phyloP scores from a whole-genome alignment of 768 basidiomycete genomes.

The Podaxis mareebaensis region DNA sequence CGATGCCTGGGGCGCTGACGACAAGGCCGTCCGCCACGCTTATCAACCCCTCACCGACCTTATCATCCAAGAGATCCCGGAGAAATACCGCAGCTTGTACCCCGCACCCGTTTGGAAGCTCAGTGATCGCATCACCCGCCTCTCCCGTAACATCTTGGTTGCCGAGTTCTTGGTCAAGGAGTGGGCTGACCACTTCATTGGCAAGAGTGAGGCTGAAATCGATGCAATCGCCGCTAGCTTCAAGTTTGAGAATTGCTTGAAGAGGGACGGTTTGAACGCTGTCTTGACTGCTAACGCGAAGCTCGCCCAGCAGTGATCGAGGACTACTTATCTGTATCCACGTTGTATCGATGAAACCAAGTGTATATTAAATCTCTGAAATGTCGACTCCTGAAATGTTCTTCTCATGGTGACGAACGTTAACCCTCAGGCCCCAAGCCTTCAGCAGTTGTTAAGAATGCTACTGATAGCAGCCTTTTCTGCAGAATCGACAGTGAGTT shows the following conservation, averaged over 20 bases:
- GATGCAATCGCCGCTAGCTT: slow-evolving; percentile 79
- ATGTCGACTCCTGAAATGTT: not conserved
- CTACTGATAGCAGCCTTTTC: slow-evolving; percentile 51
- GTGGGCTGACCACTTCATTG: slow-evolving; percentile 71
- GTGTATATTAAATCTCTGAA: not conserved
- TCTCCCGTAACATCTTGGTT: slow-evolving; percentile 68
- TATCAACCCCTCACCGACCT: slow-evolving; percentile 70
- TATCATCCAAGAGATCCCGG: slow-evolving; percentile 55
- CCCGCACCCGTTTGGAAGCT: slow-evolving; percentile 67
- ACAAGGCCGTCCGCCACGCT: slow-evolving; percentile 49
- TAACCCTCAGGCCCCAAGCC: not conserved
- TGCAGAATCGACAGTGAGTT: slow-evolving; percentile 46
- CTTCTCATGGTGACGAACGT: not conserved
- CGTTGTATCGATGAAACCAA: not conserved
- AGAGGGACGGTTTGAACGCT: slow-evolving; percentile 65
- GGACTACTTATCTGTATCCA: not conserved
- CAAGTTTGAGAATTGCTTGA: slow-evolving; percentile 66
- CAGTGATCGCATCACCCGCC: slow-evolving; percentile 50
- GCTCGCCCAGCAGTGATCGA: slow-evolving; percentile 5
- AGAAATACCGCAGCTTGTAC: slow-evolving; percentile 54
- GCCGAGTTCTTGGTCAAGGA: slow-evolving; percentile 71
- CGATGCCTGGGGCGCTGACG: slow-evolving; percentile 80
- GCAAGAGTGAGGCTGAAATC: slow-evolving; percentile 58
- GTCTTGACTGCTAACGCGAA: slow-evolving; percentile 46
- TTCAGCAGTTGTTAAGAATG: slow-evolving; percentile 38